A percentile compares a stretch with the other conserved stretches of the same genome.
These are phyloP conservation scores for Cutaneotrichosporon arboriforme DNA, from an alignment of 1,284 basidiomycete species.

Conservation along the genomic window DNA sequence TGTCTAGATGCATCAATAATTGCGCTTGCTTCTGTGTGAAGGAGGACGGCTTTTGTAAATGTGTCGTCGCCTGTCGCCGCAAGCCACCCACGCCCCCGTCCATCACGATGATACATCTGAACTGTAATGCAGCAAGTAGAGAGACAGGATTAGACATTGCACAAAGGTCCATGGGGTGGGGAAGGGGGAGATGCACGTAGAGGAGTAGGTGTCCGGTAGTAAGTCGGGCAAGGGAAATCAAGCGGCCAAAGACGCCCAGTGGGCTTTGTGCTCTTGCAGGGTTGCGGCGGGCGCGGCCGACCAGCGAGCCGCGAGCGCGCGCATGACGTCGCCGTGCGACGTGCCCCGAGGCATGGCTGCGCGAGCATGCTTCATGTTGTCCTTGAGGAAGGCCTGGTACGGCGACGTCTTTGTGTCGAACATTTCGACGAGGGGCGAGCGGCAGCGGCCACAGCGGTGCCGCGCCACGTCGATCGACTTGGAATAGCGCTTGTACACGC, in stretches of 20 bases:
- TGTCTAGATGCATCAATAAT: too few species aligned
- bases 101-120: not conserved
- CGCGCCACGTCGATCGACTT: conserved; percentile 41
- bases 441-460: conserved; percentile 38
- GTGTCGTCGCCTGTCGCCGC: too few species aligned
- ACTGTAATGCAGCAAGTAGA: not conserved
- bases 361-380: conserved; percentile 40
- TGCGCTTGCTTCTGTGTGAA: too few species aligned
- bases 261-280: conserved; percentile 14
- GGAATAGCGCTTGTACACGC: conserved; percentile 40
- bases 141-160: not conserved
- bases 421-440: conserved; percentile 30
- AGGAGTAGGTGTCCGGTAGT: not conserved
- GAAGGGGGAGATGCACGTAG: not conserved
- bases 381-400: conserved; percentile 41
- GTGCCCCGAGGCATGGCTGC: conserved; percentile 31
- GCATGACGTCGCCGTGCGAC: conserved; percentile 41
- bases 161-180: not conserved
- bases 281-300: conserved; percentile 19
- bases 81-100: too few species aligned
- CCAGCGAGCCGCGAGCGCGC: conserved; percentile 39
- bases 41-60: too few species aligned
- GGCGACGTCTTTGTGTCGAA: conserved; percentile 33
- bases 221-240: not conserved
- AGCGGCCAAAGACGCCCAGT: conserved; percentile 4